Base-by-base conservation (phyloP, 2,329 filamentous ascomycete genomes). In the Metarhizium album region DNA sequence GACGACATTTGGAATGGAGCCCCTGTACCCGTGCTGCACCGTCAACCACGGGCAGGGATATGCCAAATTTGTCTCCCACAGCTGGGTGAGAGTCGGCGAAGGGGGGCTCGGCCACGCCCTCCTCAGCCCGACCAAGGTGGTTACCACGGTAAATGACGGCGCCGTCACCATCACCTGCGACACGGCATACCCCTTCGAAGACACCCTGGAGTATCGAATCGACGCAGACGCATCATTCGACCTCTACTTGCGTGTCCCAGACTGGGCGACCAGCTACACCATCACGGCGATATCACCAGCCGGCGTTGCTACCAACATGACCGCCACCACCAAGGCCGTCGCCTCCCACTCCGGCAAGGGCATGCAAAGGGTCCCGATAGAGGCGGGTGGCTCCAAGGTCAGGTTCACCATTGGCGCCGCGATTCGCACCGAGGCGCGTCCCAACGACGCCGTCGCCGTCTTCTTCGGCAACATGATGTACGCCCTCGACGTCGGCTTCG, bases 31-130 rank as follows among this genome's bases (percentile, higher is more conserved):
- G 1, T 81, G 77, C 61, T 81, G 78, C 56, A 78, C 76, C 1
- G 78, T 81, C 52, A 81, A 81, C 52, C 75, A 80, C 55, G 73
- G 71, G 1, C 76, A 80, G 56, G 78, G 74, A 8, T 78, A 74
- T 53, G 76, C 78, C 0, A 80, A 80, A 55, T 79, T 76, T 51
- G 59, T 76, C 59, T 61, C 74, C 9, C 66, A 70, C 51, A 71
- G 70, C 52, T 80, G 70, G 62, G 69, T 73, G 5, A 58, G 57
- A 9, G 60, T 67, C 3, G 72, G 70, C 3, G 57, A 64, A 2
- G 63, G 65, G n/a, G 73, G 72, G 2, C 56, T 80, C 14, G 73
- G 68, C 1, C 76, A 81, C 58, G 68, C 69, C 0, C 62, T 80
- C 2, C 70, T 81, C 3, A 64, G 69, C 7, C 76, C 78, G 1